A percentile compares a stretch with the other conserved stretches of the same genome.
phyloP scores from a whole-genome alignment of 306 rosid genomes.

The Cucurbita maxima region DNA sequence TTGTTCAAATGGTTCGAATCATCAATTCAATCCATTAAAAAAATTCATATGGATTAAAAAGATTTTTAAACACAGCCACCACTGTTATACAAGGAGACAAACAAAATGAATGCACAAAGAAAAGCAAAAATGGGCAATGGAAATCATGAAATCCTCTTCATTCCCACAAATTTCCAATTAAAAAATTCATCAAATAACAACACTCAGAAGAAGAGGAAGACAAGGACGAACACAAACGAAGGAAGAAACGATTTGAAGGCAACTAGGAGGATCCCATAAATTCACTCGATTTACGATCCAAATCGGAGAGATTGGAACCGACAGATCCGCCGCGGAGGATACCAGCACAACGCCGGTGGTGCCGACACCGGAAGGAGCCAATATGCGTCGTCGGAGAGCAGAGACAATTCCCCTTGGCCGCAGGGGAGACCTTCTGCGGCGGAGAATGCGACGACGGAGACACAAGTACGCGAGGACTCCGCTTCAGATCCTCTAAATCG shows the following conservation, averaged over 20 bases:
- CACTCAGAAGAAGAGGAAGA: not conserved
- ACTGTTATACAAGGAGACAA: too few species aligned
- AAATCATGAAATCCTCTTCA: not conserved
- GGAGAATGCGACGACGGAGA: not conserved
- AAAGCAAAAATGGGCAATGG: not conserved
- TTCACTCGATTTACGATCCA: not conserved
- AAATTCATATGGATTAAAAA: too few species aligned
- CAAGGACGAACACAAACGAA: not conserved
- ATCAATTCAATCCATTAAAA: too few species aligned
- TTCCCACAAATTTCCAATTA: not conserved
- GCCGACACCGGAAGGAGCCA: constrained; percentile 4
- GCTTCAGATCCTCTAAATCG: not conserved
- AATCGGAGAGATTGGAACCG: not conserved
- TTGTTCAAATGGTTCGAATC: too few species aligned
- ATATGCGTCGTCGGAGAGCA: constrained; percentile 2
- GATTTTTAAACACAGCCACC: too few species aligned
- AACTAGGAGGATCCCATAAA: not conserved
- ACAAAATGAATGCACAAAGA: too few species aligned
- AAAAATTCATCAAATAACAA: not conserved
- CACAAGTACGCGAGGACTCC: not conserved
- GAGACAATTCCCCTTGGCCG: not conserved
- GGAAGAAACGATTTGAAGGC: not conserved
- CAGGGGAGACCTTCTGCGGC: not conserved
- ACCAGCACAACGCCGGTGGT: not conserved
- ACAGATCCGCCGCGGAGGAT: not conserved